Percentiles rank a stretch among this genome's conserved stretches.
These are phyloP conservation scores for Lodderomyces orthopsilosis DNA, from an alignment of 1,139 yeast genomes.

Conservation along the genomic window DNA sequence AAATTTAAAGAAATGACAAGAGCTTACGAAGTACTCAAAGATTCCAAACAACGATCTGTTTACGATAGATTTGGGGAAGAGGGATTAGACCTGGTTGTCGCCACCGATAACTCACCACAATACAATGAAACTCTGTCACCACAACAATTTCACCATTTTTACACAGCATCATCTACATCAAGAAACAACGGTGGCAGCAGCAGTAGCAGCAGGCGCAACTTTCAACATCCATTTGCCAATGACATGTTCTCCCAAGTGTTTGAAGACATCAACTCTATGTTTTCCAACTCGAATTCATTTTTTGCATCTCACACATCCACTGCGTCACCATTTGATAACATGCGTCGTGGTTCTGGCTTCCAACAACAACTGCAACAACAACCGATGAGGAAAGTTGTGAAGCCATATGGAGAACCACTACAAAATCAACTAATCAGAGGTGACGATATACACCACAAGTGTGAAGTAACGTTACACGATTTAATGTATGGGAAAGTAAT, in stretches of 20 bases:
- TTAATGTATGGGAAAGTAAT: conserved; percentile 39
- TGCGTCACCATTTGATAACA: not conserved
- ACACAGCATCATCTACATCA: conserved; percentile 5
- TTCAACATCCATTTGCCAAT: conserved; percentile 16
- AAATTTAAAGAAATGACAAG: conserved; percentile 42
- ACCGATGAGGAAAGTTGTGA: conserved; percentile 21
- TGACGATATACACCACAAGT: conserved; percentile 43
- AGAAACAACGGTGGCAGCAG: conserved; percentile 5
- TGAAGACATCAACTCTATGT: conserved; percentile 34
- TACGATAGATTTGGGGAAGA: conserved; percentile 42
- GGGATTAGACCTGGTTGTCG: conserved; percentile 35
- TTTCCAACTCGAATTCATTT: conserved; percentile 16
- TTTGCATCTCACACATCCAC: conserved; percentile 8
- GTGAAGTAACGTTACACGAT: conserved; percentile 35
- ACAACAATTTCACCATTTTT: not conserved
- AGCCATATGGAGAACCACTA: conserved; percentile 20
- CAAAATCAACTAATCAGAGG: conserved; percentile 21
- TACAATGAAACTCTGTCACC: conserved; percentile 4
- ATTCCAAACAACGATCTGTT: conserved; percentile 25
- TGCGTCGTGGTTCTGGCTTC: not conserved
- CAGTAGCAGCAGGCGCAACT: conserved; percentile 6
- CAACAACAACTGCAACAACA: conserved; percentile 7
- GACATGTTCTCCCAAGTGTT: conserved; percentile 42
- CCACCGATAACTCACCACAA: conserved; percentile 8
- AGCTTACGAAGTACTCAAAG: conserved; percentile 43